Evolutionary conservation across 805 yeast species (phyloP), one percentile per base, ranked within the genome.

Genomic region (Nakazawaea ishiwadae): DNA sequence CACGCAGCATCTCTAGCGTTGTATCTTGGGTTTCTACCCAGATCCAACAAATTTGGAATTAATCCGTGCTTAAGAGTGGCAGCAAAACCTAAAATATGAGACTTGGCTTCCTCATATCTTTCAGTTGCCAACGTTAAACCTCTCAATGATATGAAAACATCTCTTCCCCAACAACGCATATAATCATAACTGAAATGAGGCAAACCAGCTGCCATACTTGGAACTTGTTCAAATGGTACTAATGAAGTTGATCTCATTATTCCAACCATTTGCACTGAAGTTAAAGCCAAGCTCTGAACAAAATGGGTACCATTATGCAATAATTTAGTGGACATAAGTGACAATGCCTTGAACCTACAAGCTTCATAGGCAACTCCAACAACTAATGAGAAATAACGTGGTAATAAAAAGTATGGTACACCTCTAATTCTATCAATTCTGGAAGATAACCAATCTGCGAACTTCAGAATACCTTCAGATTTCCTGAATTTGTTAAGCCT

Each of bases 121-220:
- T 84, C 90, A 0, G 96, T 75, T 1, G 84, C 81, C 18, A 89
- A 64, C 42, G 89, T 63, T 37, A 91, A 68, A 0, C 99, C 99
- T 46, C 96, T 69, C 32, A 84, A 70, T 0, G 96, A 75, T 35
- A 91, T 83, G 58, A 93, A 93, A 1, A 89, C 95, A 62, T 91
- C 99, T 56, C 99, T 75, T 17, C 99, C 99, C 99, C 99, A 91
- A 58, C 96, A 88, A 60, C 99, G 74, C 96, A 91, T 89, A 60
- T 84, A 90, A 49, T 84, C 88, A 44, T 74, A 75, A 56, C 93
- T 81, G 64, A 91, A 91, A 62, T 89, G 97, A 2, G 99, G 99
- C 46, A 91, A 71, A 1, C 98, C 99, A 1, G 99, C 99, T 12
- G 98, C 96, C 76, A 91, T 69, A 31, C 86, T 77, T 2, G 95